Base-by-base conservation (phyloP, 2,329 filamentous ascomycete species). In the Cladosporium sp. region DNA sequence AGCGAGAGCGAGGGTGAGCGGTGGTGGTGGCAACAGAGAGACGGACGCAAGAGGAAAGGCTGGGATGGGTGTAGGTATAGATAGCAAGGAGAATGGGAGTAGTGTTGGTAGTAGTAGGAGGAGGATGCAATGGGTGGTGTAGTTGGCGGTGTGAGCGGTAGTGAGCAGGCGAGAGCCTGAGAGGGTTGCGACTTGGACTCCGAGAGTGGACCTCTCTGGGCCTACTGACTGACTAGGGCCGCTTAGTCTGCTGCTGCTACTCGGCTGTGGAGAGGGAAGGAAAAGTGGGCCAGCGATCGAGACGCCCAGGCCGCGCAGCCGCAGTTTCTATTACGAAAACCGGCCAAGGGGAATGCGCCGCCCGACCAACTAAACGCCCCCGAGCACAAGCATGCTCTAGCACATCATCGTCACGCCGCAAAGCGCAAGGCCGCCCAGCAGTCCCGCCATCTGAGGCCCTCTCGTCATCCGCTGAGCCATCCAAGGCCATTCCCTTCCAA, bases 21-120 rank as follows among this genome's bases (percentile, higher is more conserved):
- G 36, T 41, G 24, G 24, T 24, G 44, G 63, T 49, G 4, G 59
- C 18, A 30, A 15, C 28, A 21, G 28, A 57, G 55, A 41, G 52
- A 52, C 18, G 51, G 41, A 55, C 47, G 60, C 41, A 44, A 47
- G 64, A 65, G 63, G 61, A 51, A 59, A 52, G 52, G 63, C 59
- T 54, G 59, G 34, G 21, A 51, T 21, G 34, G 38, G 38, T 55
- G 30, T 61, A 26, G 34, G 59, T 61, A 61, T 51, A 32, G 38
- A 24, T 21, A 47, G 44, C 51, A 57, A 60, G 61, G 58, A 21
- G 38, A 66, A 26, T 15, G 32, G 51, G 21, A 59, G 64, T 57
- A 30, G 68, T 38, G 66, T 55, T 18, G 61, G 64, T 41, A 44
- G 64, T 34, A 28, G 44, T 15, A 26, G 24, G 64, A 47, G 51